These are phyloP conservation scores for Seminavis robusta DNA, from an alignment of 108 stramenopile species.

Conservation along the genomic window DNA sequence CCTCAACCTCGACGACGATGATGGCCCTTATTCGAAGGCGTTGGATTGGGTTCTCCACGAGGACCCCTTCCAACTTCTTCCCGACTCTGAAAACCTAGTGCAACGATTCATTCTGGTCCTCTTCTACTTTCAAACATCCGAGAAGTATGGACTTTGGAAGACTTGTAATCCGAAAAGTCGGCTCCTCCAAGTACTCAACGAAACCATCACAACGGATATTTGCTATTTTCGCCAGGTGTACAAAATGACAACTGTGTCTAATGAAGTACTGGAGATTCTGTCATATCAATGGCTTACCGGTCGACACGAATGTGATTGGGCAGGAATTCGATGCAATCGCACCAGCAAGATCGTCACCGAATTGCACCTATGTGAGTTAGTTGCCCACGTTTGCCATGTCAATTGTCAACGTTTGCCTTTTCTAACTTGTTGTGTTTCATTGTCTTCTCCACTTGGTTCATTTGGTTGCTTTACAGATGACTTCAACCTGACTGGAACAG, in stretches of 20 bases:
- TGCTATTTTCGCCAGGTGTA: no score
- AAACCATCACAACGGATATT: conserved; percentile 7
- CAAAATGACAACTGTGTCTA: no score
- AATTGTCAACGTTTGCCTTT: no score
- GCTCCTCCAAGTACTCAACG: no score
- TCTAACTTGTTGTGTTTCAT: no score
- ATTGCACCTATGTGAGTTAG: no score
- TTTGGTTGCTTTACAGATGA: conserved; percentile 15
- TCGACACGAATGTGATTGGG: conserved; percentile 64
- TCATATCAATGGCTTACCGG: no score
- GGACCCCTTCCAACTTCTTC: conserved; percentile 41
- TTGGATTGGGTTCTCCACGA: conserved; percentile 63
- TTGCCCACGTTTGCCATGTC: not conserved
- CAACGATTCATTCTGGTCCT: conserved; percentile 60
- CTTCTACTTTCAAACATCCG: conserved; percentile 34
- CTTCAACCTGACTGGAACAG: no score
- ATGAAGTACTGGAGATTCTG: no score
- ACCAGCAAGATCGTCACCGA: no score
- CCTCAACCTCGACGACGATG: conserved; percentile 24
- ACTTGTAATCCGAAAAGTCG: conserved; percentile 44
- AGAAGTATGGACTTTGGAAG: conserved; percentile 22
- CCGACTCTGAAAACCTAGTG: conserved; percentile 40
- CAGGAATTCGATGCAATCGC: conserved; percentile 49
- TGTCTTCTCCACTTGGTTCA: no score
- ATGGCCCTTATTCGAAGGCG: conserved; percentile 32